These are phyloP conservation scores for Lachnellula hyalina DNA, from an alignment of 2,329 filamentous ascomycete species.

Conservation along the genomic window DNA sequence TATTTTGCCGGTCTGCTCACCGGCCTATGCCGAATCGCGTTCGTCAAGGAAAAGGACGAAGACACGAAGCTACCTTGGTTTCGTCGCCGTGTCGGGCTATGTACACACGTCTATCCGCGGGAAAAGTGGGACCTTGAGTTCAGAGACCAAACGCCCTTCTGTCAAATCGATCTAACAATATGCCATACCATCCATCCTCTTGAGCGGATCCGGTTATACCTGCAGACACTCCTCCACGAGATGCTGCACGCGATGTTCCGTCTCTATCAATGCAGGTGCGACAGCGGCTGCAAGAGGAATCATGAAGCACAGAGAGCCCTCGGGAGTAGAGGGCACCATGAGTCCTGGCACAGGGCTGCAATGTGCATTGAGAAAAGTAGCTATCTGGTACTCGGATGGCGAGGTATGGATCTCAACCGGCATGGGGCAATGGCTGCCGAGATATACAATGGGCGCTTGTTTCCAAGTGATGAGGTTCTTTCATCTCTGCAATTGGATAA, in stretches of 20 bases:
- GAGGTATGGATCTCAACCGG: background rate
- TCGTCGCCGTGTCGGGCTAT: background rate
- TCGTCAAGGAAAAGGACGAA: background rate
- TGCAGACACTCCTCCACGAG: background rate
- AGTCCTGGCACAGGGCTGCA: background rate
- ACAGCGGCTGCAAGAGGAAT: background rate
- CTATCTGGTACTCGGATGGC: background rate
- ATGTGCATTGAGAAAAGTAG: background rate
- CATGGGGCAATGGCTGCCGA: background rate
- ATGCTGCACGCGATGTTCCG: slow-evolving; percentile 1
- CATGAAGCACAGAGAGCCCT: background rate
- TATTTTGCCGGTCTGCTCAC: slow-evolving; percentile 1
- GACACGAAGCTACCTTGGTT: background rate
- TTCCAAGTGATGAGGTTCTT: background rate
- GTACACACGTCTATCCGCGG: background rate
- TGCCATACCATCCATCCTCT: background rate
- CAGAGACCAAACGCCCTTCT: background rate
- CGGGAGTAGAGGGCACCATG: background rate
- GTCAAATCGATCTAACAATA: background rate
- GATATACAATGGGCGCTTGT: background rate
- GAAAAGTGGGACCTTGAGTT: background rate
- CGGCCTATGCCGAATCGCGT: background rate
- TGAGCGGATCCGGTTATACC: background rate
- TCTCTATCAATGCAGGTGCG: background rate
- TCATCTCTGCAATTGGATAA: background rate